Evolutionary conservation across 2,329 filamentous ascomycete genomes (phyloP).

Genomic region (Shiraia bambusicola): DNA sequence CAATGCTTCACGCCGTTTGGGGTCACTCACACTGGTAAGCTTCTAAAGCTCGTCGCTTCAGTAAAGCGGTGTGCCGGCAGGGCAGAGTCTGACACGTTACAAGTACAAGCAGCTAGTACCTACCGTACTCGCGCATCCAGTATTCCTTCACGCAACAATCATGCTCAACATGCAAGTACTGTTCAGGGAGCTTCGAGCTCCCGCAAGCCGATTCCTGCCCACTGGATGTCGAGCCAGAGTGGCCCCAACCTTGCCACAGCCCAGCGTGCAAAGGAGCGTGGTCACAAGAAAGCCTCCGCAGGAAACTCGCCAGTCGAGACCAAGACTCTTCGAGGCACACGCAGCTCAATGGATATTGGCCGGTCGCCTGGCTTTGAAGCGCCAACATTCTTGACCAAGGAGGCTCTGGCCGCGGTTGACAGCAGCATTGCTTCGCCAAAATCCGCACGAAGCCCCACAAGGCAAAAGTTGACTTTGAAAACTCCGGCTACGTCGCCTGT

Average conservation of each 20-base stretch:
- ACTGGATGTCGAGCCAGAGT: slow-evolving; percentile 20
- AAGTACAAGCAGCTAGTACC: slow-evolving; percentile 16
- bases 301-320: slow-evolving; percentile 13
- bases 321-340: slow-evolving; percentile 19
- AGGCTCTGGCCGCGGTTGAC: slow-evolving; percentile 25
- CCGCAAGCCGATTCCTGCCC: slow-evolving; percentile 31
- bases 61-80: slow-evolving; percentile 18
- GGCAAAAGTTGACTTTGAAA: slow-evolving; percentile 20
- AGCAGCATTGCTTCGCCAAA: slow-evolving; percentile 17
- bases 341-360: slow-evolving; percentile 18
- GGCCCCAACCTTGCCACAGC: slow-evolving; percentile 25
- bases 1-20: slow-evolving; percentile 25
- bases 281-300: slow-evolving; percentile 15
- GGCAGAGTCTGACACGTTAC: slow-evolving; percentile 14
- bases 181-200: slow-evolving; percentile 16
- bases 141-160: slow-evolving; percentile 1
- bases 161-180: slow-evolving; percentile 8
- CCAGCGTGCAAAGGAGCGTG: slow-evolving; percentile 25
- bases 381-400: slow-evolving; percentile 32
- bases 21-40: slow-evolving; percentile 31
- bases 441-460: slow-evolving; percentile 12
- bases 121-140: slow-evolving; percentile 3
- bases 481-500: slow-evolving; percentile 20
- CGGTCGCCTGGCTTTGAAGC: slow-evolving; percentile 13
- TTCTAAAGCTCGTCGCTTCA: slow-evolving; percentile 22